A percentile compares a stretch with the other conserved stretches of the same genome.
Conservation (phyloP, 1,139 yeast genomes). For the Suhomyces maxii region DNA sequence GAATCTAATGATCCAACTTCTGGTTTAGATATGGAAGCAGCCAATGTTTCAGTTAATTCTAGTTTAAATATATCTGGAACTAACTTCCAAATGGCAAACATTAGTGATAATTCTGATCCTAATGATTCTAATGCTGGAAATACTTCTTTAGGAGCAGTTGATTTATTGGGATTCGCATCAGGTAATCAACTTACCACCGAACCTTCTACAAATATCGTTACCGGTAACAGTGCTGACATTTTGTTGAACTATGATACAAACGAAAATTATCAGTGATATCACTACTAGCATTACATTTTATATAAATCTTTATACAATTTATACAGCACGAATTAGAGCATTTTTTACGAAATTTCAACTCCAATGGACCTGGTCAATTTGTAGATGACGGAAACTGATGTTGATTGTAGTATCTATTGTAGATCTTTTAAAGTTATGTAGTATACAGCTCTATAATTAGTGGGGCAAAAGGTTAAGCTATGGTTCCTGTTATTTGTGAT, state of each 20-base stretch:
- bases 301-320: neutral
- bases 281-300: neutral
- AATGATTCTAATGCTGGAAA: slow-evolving; percentile 9
- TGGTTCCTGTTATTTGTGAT: no score
- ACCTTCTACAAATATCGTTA: slow-evolving; percentile 4
- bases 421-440: no score
- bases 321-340: neutral
- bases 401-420: no score
- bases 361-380: neutral
- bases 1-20: neutral
- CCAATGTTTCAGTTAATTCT: slow-evolving; percentile 8
- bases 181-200: neutral
- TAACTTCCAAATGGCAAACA: slow-evolving; percentile 1
- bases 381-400: neutral
- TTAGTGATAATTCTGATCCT: slow-evolving; percentile 6
- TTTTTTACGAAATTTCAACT: neutral
- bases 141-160: slow-evolving; percentile 20
- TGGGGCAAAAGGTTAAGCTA: no score
- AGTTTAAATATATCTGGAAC: slow-evolving; percentile 7
- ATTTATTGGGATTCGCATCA: slow-evolving; percentile 27
- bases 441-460: no score
- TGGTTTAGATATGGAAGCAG: slow-evolving; percentile 6
- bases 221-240: slow-evolving; percentile 6
- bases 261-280: slow-evolving; percentile 5
- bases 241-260: slow-evolving; percentile 11